Evolutionary conservation across 441 rosid species (phyloP), one percentile per base, ranked within the genome.

Genomic region (Erodium trifolium): DNA sequence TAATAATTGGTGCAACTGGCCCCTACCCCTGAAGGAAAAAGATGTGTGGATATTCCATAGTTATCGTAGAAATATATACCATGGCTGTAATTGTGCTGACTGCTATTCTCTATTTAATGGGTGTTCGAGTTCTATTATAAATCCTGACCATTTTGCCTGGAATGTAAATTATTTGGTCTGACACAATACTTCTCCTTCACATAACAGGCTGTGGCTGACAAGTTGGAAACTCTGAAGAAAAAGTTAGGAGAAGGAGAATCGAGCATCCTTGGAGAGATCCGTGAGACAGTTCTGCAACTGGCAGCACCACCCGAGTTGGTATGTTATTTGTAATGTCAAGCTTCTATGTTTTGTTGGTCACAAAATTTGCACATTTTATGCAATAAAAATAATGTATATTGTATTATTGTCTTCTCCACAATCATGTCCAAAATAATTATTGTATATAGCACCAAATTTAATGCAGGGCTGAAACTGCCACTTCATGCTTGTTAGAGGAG

Each of bases 241-340:
- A 87, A 80, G 72, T 82, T 94, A 68, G 84, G 72, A 68, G 81
- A 63, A 57, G 97, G 89, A 31, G 85, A 90, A 55, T 78, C 79
- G 73, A 74, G 82, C 78, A 85, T 75, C 70, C 96, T 94, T 8
- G 63, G 67, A 70, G 84, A 87, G 74, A 91, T 92, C 65, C 97
- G 98, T 39, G 78, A 85, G 70, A 84, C 96, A 66, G 84, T 94
- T 73, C 77, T 88, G 78, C 80, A 79, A 78, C 78, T 94, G 78
- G 75, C 69, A 16, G 90, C 98, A 67, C 97, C 97, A 13, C 55
- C 84, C 67, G 82, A 90, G 73, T 75, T 94, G 90, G 99, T 91
- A 86, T 71, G 82, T 71, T 71, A 62, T 34, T 31, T 65, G 23
- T 35, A 65, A 12, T 34, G 13, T 70, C 29, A 37, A 59, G 29